Evolutionary conservation across 768 basidiomycete genomes (phyloP), one percentile per base, ranked within the genome.

Genomic region (Russula dissimulans): DNA sequence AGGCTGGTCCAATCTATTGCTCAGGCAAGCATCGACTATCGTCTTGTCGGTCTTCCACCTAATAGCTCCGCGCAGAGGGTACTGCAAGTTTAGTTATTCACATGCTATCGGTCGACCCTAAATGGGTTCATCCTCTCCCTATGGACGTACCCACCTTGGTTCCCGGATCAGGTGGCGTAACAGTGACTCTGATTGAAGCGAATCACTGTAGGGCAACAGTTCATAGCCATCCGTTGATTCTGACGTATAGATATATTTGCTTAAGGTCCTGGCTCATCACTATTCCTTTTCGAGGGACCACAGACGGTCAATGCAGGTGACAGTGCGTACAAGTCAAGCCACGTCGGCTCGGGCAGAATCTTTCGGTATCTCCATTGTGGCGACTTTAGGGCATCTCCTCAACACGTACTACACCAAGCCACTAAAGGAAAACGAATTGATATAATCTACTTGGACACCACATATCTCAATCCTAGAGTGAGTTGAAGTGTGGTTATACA

Each of bases 281-380:
- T 99, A 29, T 98, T 97, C 73, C 78, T 95, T 38, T 98, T 94
- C 67, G 92, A 97, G 73, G 95, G 97, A 6, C 80, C 73, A 44
- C 95, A 97, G 70, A 97, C 94, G 0, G 75, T 87, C 56, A 78
- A 95, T 69, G 91, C 92, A 0, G 95, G 94, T 0, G 93, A 95
- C 69, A 89, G 86, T 58, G 73, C 75, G 4, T 89, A 84, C 76
- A 84, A 80, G 61, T 89, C 88, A 0, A 74, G 81, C 0, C 83
- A 77, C 58, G 77, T 95, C 14, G 92, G 91, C 4, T 84, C 87
- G 2, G 70, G 77, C 38, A 80, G 78, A 60, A 73, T 77, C 1
- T 97, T 93, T 71, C 81, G 92, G 41, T 98, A 98, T 70, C 77
- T 99, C 6, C 97, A 99, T 68, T 98, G 97, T 65, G 97, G 97